Evolutionary conservation across 1,284 basidiomycete species (phyloP).

Genomic region (Tylopilus microsporus): DNA sequence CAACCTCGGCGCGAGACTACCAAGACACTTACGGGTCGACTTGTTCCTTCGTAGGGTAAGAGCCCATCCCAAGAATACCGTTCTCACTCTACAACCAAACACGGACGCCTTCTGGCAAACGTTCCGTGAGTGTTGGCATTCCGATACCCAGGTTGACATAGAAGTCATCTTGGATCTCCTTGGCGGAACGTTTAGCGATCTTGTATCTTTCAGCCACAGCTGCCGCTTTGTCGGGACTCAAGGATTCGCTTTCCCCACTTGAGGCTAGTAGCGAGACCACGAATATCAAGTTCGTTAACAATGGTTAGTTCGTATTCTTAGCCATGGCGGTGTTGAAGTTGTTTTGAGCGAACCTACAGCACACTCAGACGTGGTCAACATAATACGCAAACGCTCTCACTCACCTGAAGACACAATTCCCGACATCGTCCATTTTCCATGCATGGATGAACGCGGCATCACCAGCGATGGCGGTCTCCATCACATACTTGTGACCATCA

Average conservation of each 20-base stretch:
- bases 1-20: not conserved
- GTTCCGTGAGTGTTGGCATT: constrained; percentile 91
- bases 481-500: constrained; percentile 77
- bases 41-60: constrained; percentile 82
- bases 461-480: constrained; percentile 84
- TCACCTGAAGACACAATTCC: constrained; percentile 81
- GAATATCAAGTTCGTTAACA: constrained; percentile 60
- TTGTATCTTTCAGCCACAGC: constrained; percentile 42
- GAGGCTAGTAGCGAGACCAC: constrained; percentile 41
- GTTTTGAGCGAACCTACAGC: constrained; percentile 75
- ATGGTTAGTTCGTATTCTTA: constrained; percentile 88
- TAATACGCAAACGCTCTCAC: not conserved
- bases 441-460: constrained; percentile 89
- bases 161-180: constrained; percentile 87
- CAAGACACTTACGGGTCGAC: constrained; percentile 74
- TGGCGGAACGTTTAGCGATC: constrained; percentile 27
- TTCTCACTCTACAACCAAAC: constrained; percentile 96
- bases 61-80: constrained; percentile 92
- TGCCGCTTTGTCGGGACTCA: constrained; percentile 49
- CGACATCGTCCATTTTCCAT: constrained; percentile 93
- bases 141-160: constrained; percentile 80
- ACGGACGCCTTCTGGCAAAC: constrained; percentile 70
- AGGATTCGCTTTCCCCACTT: constrained; percentile 28
- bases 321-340: constrained; percentile 89
- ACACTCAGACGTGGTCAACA: not conserved